Percentiles rank a stretch among this genome's conserved stretches.
Conservation (phyloP, 352 stramenopile species). For the Globisporangium cederbergense region DNA sequence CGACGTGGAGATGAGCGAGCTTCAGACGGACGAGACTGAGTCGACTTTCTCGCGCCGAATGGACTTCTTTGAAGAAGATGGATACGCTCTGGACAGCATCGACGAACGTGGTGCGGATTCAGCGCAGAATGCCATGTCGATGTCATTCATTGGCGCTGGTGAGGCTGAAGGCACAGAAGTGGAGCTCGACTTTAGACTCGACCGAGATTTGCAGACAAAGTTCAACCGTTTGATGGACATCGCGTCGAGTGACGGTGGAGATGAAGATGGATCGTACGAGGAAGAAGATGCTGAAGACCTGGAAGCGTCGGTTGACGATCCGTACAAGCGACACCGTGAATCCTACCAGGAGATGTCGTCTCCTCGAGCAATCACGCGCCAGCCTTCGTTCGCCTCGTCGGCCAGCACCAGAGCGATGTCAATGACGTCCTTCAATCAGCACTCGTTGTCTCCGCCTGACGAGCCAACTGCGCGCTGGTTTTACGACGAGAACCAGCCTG, state of each 20-base stretch:
- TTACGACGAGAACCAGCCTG: conserved; percentile 50
- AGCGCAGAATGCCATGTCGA: conserved; percentile 55
- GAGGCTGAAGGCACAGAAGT: conserved; percentile 74
- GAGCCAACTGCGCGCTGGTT: conserved; percentile 80
- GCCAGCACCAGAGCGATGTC: conserved; percentile 43
- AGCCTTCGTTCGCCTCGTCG: conserved; percentile 55
- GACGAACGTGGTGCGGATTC: conserved; percentile 17
- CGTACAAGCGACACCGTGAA: conserved; percentile 11
- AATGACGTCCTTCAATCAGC: conserved; percentile 38
- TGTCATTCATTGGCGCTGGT: conserved; percentile 77
- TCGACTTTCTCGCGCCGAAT: conserved; percentile 66
- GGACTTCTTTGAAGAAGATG: conserved; percentile 49
- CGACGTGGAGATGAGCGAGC: conserved; percentile 70
- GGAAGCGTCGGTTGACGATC: conserved; percentile 9
- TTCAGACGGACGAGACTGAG: conserved; percentile 72
- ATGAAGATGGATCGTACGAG: conserved; percentile 5
- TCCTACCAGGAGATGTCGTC: conserved; percentile 35
- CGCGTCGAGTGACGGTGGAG: conserved; percentile 37
- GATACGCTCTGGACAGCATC: conserved; percentile 19
- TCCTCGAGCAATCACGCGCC: conserved; percentile 41
- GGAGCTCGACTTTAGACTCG: conserved; percentile 77
- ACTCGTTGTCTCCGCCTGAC: conserved; percentile 55
- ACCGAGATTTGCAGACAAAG: conserved; percentile 66
- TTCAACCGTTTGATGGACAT: conserved; percentile 75
- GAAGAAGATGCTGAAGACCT: conserved; percentile 2